Evolutionary conservation across 202 grass and related monocot species (phyloP).

Genomic region (Carex sylvatica): DNA sequence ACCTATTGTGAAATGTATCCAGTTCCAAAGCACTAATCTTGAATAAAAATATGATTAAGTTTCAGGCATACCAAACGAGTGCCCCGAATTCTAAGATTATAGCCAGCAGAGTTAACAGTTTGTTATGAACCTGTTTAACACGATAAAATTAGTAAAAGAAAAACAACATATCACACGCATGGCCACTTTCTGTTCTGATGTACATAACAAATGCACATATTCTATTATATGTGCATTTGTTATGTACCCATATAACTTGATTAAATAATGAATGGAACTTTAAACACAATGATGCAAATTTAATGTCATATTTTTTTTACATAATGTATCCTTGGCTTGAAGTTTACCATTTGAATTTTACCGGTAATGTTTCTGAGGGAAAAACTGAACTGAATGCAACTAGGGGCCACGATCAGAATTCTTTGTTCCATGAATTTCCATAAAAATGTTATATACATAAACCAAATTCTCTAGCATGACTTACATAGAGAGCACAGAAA

Average conservation of each 20-base stretch:
- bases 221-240: background rate
- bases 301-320: constrained; percentile 10
- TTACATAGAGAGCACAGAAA: constrained; percentile 90
- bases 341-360: background rate
- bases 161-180: constrained; percentile 10
- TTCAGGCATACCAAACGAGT: constrained; percentile 70
- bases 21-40: background rate
- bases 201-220: background rate
- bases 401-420: background rate
- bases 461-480: constrained; percentile 24
- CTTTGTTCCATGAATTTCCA: background rate
- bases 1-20: background rate
- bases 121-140: constrained; percentile 72
- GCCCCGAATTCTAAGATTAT: constrained; percentile 91
- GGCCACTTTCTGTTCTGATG: background rate
- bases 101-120: constrained; percentile 85
- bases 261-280: background rate
- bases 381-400: background rate
- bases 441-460: background rate
- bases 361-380: background rate
- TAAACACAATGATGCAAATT: background rate
- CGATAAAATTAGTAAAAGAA: constrained; percentile 21
- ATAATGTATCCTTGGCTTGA: background rate
- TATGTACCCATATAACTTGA: constrained; percentile 8
- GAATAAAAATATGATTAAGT: background rate